A percentile compares a stretch with the other conserved stretches of the same genome.
phyloP scores from a whole-genome alignment of 768 basidiomycete species.

The Kwoniella dejecticola region DNA sequence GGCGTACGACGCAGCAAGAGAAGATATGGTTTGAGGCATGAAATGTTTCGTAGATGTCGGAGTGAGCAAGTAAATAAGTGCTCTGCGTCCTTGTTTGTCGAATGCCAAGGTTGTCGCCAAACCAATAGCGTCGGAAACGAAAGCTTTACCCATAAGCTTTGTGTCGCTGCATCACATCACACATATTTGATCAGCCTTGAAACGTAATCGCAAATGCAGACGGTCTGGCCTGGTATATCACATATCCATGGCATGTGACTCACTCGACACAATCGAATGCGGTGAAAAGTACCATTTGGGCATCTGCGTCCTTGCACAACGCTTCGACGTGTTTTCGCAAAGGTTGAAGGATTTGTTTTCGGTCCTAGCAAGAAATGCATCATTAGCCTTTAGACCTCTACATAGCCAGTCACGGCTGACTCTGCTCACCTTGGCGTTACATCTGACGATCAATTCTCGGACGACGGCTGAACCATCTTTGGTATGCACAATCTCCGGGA shows the following conservation, averaged over 20 bases:
- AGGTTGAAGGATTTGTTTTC: slow-evolving; percentile 85
- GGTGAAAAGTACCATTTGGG: slow-evolving; percentile 84
- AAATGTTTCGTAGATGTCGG: slow-evolving; percentile 85
- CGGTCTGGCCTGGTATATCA: neutral
- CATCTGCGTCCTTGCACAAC: slow-evolving; percentile 86
- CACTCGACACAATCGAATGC: slow-evolving; percentile 88
- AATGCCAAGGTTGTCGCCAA: slow-evolving; percentile 61
- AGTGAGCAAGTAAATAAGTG: slow-evolving; percentile 77
- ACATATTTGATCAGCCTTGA: too few species aligned
- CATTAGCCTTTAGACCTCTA: too few species aligned
- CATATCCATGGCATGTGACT: slow-evolving; percentile 40
- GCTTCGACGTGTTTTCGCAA: slow-evolving; percentile 86
- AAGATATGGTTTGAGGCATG: slow-evolving; percentile 74
- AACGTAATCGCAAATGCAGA: neutral
- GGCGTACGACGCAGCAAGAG: slow-evolving; percentile 68
- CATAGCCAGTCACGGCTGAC: too few species aligned
- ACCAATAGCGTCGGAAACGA: slow-evolving; percentile 70
- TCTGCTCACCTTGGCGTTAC: slow-evolving; percentile 71
- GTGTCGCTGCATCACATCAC: too few species aligned
- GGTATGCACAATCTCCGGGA: slow-evolving; percentile 93
- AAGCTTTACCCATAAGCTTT: slow-evolving; percentile 77
- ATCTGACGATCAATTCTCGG: slow-evolving; percentile 78
- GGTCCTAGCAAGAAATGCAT: slow-evolving; percentile 73
- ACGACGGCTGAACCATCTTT: slow-evolving; percentile 85
- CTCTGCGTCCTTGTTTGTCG: slow-evolving; percentile 72